phyloP scores from a whole-genome alignment of 1,284 basidiomycete species.

The Cryptococcus floricola region DNA sequence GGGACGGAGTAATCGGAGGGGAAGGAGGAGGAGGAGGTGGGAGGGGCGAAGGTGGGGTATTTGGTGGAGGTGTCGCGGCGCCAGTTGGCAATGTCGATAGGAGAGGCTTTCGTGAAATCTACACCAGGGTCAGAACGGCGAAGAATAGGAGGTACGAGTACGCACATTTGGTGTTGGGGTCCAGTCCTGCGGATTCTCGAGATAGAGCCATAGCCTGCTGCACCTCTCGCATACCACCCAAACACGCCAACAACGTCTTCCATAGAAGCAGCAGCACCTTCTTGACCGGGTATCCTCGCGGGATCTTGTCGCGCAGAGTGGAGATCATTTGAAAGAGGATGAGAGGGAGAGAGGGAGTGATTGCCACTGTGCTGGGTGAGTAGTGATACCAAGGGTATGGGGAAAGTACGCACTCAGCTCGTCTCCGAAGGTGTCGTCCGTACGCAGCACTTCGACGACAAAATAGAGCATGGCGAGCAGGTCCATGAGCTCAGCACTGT shows the following conservation, averaged over 20 bases:
- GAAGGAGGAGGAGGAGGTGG: conserved; percentile 40
- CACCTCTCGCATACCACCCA: conserved; percentile 86
- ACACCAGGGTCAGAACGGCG: conserved; percentile 25
- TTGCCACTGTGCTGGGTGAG: conserved; percentile 63
- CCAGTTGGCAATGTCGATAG: conserved; percentile 81
- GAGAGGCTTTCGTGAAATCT: conserved; percentile 72
- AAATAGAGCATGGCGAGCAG: conserved; percentile 91
- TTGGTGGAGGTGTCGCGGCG: conserved; percentile 84
- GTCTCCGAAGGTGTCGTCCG: conserved; percentile 87
- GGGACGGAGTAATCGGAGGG: conserved; percentile 27
- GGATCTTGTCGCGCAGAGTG: conserved; percentile 84
- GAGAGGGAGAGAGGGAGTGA: conserved; percentile 89
- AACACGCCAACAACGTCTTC: conserved; percentile 89
- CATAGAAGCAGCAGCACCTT: conserved; percentile 95
- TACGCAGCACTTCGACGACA: conserved; percentile 84
- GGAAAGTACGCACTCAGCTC: conserved; percentile 72
- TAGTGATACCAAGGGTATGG: background rate
- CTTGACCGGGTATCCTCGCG: conserved; percentile 93
- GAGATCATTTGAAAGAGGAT: conserved; percentile 88
- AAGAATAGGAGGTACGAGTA: background rate
- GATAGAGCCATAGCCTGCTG: conserved; percentile 77
- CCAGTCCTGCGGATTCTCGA: conserved; percentile 73
- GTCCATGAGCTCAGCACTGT: conserved; percentile 80
- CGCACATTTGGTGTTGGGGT: conserved; percentile 58
- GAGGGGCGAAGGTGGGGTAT: conserved; percentile 82